These are phyloP conservation scores for Aspergillus hancockii DNA, from an alignment of 495 filamentous ascomycete genomes.

Conservation along the genomic window DNA sequence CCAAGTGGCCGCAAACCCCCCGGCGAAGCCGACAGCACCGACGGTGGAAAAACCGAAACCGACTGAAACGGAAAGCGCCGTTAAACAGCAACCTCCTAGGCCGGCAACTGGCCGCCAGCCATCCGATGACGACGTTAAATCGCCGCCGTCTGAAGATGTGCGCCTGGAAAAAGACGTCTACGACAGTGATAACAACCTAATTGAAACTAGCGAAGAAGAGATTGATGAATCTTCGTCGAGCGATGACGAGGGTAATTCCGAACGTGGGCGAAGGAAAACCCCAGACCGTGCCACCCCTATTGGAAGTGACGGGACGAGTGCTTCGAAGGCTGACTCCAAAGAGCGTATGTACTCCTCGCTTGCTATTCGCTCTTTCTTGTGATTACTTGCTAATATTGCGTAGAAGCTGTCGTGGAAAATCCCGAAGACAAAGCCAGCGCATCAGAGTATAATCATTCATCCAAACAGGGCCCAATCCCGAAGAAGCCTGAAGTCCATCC, in stretches of 20 bases:
- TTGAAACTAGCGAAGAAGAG: slow-evolving; percentile 56
- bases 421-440: slow-evolving; percentile 1
- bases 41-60: slow-evolving; percentile 52
- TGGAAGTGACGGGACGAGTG: not conserved
- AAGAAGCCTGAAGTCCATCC: slow-evolving; percentile 76
- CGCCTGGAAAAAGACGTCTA: slow-evolving; percentile 75
- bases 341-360: slow-evolving; percentile 59
- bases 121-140: slow-evolving; percentile 30
- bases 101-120: slow-evolving; percentile 31
- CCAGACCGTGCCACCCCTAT: not conserved
- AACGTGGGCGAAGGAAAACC: slow-evolving; percentile 7
- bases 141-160: slow-evolving; percentile 42
- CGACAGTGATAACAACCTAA: slow-evolving; percentile 55
- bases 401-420: not conserved
- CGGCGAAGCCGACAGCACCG: slow-evolving; percentile 34
- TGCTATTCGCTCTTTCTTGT: not conserved
- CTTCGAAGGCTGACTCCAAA: slow-evolving; percentile 36
- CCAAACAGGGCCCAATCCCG: slow-evolving; percentile 25
- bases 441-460: slow-evolving; percentile 17
- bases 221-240: slow-evolving; percentile 47
- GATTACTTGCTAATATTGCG: not conserved
- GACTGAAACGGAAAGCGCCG: slow-evolving; percentile 59
- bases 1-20: slow-evolving; percentile 38
- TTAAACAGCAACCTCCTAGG: slow-evolving; percentile 42
- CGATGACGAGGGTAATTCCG: slow-evolving; percentile 43